Evolutionary conservation across 2,329 filamentous ascomycete genomes (phyloP).

Genomic region (Emmonsia crescens): DNA sequence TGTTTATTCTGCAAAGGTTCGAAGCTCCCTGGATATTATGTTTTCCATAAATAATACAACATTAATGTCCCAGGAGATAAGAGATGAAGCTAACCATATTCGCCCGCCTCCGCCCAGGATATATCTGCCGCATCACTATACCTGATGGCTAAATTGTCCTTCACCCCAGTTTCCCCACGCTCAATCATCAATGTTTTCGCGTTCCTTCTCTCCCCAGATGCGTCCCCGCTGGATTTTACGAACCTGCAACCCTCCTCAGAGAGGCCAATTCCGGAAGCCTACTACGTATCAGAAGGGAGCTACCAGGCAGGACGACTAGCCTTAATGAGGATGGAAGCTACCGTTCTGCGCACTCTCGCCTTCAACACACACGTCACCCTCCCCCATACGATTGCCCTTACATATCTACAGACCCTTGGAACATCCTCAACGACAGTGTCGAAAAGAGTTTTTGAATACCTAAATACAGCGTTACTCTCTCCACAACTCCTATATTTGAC

Average conservation of each 20-base stretch:
- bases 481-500: constrained; percentile 86
- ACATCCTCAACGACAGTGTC: constrained; percentile 52
- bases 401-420: constrained; percentile 83
- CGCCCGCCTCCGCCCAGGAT: constrained; percentile 44
- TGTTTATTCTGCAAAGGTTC: constrained; percentile 34
- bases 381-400: constrained; percentile 77
- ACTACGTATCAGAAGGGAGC: constrained; percentile 61
- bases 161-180: constrained; percentile 62
- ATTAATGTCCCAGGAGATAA: not conserved
- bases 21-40: not conserved
- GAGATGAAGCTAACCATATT: not conserved
- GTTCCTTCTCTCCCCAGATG: constrained; percentile 57
- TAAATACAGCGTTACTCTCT: constrained; percentile 78
- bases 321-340: constrained; percentile 64
- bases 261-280: constrained; percentile 40
- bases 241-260: constrained; percentile 20
- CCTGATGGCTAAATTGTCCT: constrained; percentile 70
- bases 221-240: constrained; percentile 43
- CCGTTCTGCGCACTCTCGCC: constrained; percentile 61
- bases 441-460: constrained; percentile 57
- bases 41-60: too few species aligned
- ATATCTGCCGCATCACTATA: constrained; percentile 73
- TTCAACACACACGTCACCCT: constrained; percentile 80
- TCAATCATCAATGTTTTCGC: constrained; percentile 77
- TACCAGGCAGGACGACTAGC: constrained; percentile 55